Evolutionary conservation across 768 basidiomycete genomes (phyloP).

Genomic region (Auriscalpium orientale): DNA sequence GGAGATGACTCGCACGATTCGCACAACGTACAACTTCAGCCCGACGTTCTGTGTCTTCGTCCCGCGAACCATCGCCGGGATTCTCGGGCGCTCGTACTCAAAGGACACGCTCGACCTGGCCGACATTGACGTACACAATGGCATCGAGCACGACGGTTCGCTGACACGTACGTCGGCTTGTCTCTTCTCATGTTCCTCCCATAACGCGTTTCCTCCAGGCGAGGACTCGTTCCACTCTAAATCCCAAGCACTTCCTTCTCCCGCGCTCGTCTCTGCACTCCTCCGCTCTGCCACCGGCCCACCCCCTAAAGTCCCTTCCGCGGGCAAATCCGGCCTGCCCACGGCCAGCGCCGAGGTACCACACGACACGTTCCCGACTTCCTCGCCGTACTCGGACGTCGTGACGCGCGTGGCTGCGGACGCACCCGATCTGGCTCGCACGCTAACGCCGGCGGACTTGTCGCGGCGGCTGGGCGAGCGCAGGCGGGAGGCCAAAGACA

Average conservation of each 20-base stretch:
- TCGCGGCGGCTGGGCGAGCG: slow-evolving; percentile 52
- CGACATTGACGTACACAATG: slow-evolving; percentile 67
- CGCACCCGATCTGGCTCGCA: slow-evolving; percentile 13
- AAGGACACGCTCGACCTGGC: slow-evolving; percentile 54
- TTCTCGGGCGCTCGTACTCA: slow-evolving; percentile 48
- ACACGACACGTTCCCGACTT: not conserved
- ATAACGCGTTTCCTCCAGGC: slow-evolving; percentile 30
- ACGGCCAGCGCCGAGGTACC: not conserved
- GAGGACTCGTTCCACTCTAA: slow-evolving; percentile 39
- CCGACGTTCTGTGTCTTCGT: slow-evolving; percentile 63
- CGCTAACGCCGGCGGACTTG: slow-evolving; percentile 51
- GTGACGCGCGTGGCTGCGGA: not conserved
- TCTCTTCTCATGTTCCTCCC: slow-evolving; percentile 1
- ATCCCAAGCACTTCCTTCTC: slow-evolving; percentile 48
- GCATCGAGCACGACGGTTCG: slow-evolving; percentile 67
- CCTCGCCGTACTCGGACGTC: slow-evolving; percentile 3
- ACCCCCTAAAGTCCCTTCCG: slow-evolving; percentile 17
- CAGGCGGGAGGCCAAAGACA: slow-evolving; percentile 43
- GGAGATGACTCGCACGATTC: slow-evolving; percentile 35
- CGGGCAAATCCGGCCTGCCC: not conserved
- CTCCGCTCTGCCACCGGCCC: slow-evolving; percentile 54
- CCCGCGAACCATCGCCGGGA: slow-evolving; percentile 48
- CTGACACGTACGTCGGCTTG: slow-evolving; percentile 38
- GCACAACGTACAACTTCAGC: slow-evolving; percentile 61
- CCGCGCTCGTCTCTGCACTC: slow-evolving; percentile 43